Conservation (phyloP, 2,329 filamentous ascomycete species). For the Claviceps citrina region DNA sequence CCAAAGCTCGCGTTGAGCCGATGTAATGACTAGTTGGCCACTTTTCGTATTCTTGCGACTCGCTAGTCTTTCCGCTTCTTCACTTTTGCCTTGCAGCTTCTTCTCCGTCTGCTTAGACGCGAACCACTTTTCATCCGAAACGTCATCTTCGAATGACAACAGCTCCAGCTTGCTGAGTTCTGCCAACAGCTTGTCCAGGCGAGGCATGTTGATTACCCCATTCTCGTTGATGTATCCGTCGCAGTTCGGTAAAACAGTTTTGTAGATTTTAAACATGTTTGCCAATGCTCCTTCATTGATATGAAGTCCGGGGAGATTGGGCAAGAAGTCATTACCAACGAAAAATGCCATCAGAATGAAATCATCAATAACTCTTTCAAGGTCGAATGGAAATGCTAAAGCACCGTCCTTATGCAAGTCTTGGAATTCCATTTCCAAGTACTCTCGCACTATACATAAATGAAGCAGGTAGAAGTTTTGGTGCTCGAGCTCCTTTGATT, state of each 20-base stretch:
- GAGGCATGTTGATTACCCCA: slow-evolving; percentile 75
- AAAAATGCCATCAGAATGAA: slow-evolving; percentile 99
- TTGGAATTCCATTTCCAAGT: slow-evolving; percentile 91
- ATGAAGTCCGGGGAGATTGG: slow-evolving; percentile 86
- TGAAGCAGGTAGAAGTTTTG: slow-evolving; percentile 98
- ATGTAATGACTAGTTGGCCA: slow-evolving; percentile 55
- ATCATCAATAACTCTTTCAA: slow-evolving; percentile 95
- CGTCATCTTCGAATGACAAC: slow-evolving; percentile 83
- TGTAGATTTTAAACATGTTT: slow-evolving; percentile 96
- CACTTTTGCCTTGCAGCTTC: slow-evolving; percentile 42
- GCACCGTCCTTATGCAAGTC: slow-evolving; percentile 62
- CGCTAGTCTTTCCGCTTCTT: no score
- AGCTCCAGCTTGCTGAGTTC: slow-evolving; percentile 81
- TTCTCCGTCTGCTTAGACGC: slow-evolving; percentile 68
- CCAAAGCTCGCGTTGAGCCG: slow-evolving; percentile 69
- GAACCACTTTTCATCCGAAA: slow-evolving; percentile 81
- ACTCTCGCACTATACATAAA: slow-evolving; percentile 92
- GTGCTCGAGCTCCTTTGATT: slow-evolving; percentile 92
- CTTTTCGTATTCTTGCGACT: slow-evolving; percentile 38
- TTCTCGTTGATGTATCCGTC: slow-evolving; percentile 94
- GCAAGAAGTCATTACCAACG: slow-evolving; percentile 96
- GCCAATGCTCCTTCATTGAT: slow-evolving; percentile 96
- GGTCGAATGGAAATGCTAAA: slow-evolving; percentile 68
- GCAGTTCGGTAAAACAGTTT: slow-evolving; percentile 69
- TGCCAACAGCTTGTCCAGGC: slow-evolving; percentile 62